Conservation (phyloP, 768 basidiomycete species). For the Punctularia strigosozonata region DNA sequence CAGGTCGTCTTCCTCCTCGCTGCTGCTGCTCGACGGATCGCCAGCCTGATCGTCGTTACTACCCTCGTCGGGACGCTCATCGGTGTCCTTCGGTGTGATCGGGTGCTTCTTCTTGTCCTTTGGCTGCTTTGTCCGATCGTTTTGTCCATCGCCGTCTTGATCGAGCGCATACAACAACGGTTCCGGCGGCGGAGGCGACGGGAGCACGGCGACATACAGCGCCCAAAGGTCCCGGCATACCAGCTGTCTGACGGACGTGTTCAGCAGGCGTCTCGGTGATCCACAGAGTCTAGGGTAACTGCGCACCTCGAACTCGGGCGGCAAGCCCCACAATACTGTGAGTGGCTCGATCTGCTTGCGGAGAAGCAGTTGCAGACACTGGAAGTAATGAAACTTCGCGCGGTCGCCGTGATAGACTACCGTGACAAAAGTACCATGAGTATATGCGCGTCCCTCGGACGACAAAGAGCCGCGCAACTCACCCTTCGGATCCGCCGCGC, state of each 20-base stretch:
- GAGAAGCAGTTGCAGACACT: constrained; percentile 74
- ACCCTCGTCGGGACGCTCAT: not conserved
- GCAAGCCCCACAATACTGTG: constrained; percentile 53
- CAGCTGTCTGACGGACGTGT: constrained; percentile 26
- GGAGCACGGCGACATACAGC: constrained; percentile 52
- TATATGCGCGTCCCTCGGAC: not conserved
- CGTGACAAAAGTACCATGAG: constrained; percentile 4
- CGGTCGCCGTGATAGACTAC: constrained; percentile 78
- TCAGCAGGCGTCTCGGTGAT: not conserved
- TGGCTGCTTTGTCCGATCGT: constrained; percentile 1
- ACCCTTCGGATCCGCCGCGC: constrained; percentile 53
- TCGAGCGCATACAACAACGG: constrained; percentile 39
- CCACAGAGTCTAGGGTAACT: not conserved
- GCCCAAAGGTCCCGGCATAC: constrained; percentile 78
- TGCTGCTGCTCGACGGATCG: constrained; percentile 10
- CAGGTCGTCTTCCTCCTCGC: constrained; percentile 12
- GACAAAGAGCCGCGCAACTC: constrained; percentile 16
- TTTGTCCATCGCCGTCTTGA: not conserved
- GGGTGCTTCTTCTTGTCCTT: constrained; percentile 1
- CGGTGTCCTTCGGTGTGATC: no score
- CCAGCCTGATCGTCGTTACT: constrained; percentile 2
- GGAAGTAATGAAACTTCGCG: constrained; percentile 70
- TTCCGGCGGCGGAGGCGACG: constrained; percentile 48
- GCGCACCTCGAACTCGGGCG: constrained; percentile 67
- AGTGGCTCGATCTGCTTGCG: constrained; percentile 65